Conservation (phyloP, 108 stramenopile genomes). For the Cyclotella kingstonii region DNA sequence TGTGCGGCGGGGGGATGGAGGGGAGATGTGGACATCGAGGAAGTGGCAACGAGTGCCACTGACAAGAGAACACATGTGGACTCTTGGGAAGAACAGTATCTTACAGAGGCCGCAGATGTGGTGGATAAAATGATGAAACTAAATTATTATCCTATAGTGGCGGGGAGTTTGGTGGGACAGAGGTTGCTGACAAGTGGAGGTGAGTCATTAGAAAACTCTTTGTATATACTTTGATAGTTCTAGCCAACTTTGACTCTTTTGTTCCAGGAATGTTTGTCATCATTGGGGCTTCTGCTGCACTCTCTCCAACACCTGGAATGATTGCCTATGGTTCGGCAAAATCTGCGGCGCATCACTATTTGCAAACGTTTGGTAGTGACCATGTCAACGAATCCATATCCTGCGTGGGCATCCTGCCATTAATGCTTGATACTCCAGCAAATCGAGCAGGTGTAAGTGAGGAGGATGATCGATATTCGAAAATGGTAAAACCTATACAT, state of each 20-base stretch:
- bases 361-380: slow-evolving; percentile 64
- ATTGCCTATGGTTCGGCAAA: slow-evolving; percentile 9
- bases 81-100: slow-evolving; percentile 21
- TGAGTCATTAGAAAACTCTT: slow-evolving; percentile 6
- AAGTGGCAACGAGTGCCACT: not conserved
- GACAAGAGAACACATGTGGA: slow-evolving; percentile 9
- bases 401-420: slow-evolving; percentile 69
- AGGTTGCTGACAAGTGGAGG: slow-evolving; percentile 52
- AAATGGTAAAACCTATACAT: slow-evolving; percentile 69
- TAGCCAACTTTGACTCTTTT: not conserved
- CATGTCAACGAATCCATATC: slow-evolving; percentile 42
- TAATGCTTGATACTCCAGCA: slow-evolving; percentile 73
- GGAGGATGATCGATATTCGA: slow-evolving; percentile 32
- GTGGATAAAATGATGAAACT: slow-evolving; percentile 46
- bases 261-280: slow-evolving; percentile 16
- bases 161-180: slow-evolving; percentile 62
- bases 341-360: slow-evolving; percentile 42
- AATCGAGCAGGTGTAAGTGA: slow-evolving; percentile 64
- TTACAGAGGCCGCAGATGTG: slow-evolving; percentile 17
- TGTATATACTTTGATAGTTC: not conserved
- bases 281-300: slow-evolving; percentile 28
- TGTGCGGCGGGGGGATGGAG: slow-evolving; percentile 57
- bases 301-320: slow-evolving; percentile 18
- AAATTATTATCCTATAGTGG: slow-evolving; percentile 65
- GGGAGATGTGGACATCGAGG: slow-evolving; percentile 42